A percentile compares a stretch with the other conserved stretches of the same genome.
Conservation (phyloP, 2,329 filamentous ascomycete genomes). For the Penicillium sp. region DNA sequence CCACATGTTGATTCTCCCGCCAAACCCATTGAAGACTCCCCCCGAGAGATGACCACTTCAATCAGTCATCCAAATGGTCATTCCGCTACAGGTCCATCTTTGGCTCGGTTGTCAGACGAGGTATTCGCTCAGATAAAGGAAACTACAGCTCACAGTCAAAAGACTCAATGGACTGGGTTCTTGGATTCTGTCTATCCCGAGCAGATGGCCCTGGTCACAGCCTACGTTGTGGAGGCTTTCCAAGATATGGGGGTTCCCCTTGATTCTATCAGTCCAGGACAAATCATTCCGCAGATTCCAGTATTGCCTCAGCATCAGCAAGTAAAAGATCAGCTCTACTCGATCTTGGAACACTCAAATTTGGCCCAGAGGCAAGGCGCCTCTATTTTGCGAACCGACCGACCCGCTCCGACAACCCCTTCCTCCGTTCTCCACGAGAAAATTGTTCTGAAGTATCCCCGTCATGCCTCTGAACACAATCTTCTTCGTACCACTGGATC, state of each 20-base stretch:
- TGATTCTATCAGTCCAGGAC: not conserved
- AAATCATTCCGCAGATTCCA: not conserved
- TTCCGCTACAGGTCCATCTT: too few species aligned
- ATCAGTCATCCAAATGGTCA: not conserved
- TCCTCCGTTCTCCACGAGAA: not conserved
- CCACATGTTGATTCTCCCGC: not conserved
- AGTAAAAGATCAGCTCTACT: not conserved
- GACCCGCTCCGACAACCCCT: not conserved
- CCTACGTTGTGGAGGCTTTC: constrained; percentile 2
- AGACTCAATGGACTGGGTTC: not conserved
- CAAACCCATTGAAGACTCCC: not conserved
- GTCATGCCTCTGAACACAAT: constrained; percentile 34
- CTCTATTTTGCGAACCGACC: too few species aligned
- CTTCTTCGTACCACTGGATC: constrained; percentile 38
- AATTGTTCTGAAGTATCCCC: constrained; percentile 32
- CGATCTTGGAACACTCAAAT: not conserved
- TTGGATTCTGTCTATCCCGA: not conserved
- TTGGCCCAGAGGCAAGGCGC: not conserved
- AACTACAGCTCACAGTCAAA: not conserved
- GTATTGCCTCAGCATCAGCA: not conserved
- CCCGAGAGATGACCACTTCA: not conserved
- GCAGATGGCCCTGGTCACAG: constrained; percentile 1
- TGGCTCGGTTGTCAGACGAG: not conserved
- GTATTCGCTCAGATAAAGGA: not conserved
- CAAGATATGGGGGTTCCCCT: not conserved